These are phyloP conservation scores for Silene vulgaris DNA, from an alignment of 179 eudicot genomes.

Conservation along the genomic window DNA sequence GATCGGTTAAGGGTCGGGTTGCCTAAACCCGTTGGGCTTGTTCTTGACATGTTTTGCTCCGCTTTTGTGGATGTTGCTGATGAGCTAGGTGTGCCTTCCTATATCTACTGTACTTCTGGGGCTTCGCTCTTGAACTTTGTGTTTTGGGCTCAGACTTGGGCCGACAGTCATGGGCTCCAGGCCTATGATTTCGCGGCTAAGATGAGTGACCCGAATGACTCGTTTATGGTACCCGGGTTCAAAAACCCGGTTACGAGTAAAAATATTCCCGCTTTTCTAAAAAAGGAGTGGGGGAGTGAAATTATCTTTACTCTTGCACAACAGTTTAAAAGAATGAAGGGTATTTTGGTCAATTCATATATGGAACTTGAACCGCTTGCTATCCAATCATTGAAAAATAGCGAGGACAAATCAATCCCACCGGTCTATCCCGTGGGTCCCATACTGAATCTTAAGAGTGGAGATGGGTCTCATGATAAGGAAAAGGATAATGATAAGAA, in stretches of 20 bases:
- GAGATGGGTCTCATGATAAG: no score
- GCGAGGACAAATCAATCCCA: no score
- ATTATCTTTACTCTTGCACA: background rate
- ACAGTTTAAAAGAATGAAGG: slow-evolving; percentile 27
- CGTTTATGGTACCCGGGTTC: slow-evolving; percentile 2
- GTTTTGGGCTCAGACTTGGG: background rate
- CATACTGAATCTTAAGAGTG: no score
- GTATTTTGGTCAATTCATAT: slow-evolving; percentile 10
- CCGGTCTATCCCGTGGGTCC: no score
- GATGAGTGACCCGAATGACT: slow-evolving; percentile 6
- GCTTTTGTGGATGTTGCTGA: no score
- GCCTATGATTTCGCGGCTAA: slow-evolving; percentile 1
- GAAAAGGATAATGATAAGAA: no score
- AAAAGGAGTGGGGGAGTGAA: slow-evolving; percentile 13
- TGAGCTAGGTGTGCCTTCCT: slow-evolving; percentile 16
- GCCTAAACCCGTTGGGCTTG: background rate
- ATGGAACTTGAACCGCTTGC: no score
- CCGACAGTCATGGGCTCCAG: slow-evolving; percentile 1
- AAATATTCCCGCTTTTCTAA: slow-evolving; percentile 18
- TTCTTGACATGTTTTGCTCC: no score
- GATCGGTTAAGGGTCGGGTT: slow-evolving; percentile 9
- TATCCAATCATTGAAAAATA: no score
- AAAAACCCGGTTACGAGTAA: slow-evolving; percentile 22
- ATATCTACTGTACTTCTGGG: slow-evolving; percentile 25
- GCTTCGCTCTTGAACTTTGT: slow-evolving; percentile 13